Evolutionary conservation across 2,329 filamentous ascomycete species (phyloP).

Genomic region (Ceratocystis alfenasii): DNA sequence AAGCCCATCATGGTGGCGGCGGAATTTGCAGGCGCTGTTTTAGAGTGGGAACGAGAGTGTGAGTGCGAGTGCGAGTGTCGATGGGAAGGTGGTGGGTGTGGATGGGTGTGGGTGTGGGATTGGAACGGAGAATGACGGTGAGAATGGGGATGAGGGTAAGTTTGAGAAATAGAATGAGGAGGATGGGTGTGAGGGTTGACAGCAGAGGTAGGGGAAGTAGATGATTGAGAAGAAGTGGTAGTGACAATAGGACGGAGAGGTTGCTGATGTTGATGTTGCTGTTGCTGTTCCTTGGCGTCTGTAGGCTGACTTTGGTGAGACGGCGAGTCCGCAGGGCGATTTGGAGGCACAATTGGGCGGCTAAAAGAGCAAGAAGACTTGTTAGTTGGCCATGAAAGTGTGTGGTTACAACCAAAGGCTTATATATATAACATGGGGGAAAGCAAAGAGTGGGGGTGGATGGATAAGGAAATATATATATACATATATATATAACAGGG

Average conservation of each 20-base stretch:
- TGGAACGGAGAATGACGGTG: background rate
- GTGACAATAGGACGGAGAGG: background rate
- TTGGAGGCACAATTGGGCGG: constrained; percentile 12
- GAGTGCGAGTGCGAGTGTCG: constrained; percentile 24
- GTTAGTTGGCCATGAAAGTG: background rate
- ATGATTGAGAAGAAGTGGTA: background rate
- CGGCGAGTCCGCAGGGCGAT: constrained; percentile 4
- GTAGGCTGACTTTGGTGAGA: background rate
- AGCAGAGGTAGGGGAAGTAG: constrained; percentile 7
- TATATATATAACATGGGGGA: background rate
- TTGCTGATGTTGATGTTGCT: background rate
- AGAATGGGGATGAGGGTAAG: constrained; percentile 1
- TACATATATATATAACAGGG: background rate
- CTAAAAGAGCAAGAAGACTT: background rate
- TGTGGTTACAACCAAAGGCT: background rate
- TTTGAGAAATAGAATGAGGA: background rate
- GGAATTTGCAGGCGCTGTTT: constrained; percentile 22
- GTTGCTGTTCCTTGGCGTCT: background rate
- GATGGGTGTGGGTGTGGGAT: constrained; percentile 22
- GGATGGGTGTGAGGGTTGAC: constrained; percentile 7
- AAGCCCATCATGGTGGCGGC: constrained; percentile 17
- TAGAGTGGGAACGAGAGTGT: constrained; percentile 23
- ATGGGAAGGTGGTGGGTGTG: constrained; percentile 25
- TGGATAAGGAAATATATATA: background rate
- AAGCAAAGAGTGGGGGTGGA: background rate